Conservation (phyloP, 768 basidiomycete species). For the Phaeotremella skinneri region DNA sequence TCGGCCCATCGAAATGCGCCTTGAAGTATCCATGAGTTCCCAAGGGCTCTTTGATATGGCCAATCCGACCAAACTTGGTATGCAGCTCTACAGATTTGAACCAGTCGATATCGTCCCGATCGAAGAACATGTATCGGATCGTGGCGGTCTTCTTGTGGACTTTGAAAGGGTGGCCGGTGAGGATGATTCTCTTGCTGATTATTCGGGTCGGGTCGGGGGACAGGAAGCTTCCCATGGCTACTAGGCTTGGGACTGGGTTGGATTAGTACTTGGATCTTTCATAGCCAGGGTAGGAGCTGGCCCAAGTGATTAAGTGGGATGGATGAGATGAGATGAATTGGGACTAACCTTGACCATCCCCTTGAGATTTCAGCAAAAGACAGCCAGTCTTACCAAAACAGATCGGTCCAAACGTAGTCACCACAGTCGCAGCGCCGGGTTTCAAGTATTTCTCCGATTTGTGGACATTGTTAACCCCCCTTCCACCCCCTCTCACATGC, state of each 20-base stretch:
- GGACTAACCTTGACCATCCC: slow-evolving; percentile 63
- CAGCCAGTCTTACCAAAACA: slow-evolving; percentile 82
- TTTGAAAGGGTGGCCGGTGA: slow-evolving; percentile 95
- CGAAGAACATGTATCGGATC: slow-evolving; percentile 98
- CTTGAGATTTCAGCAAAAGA: slow-evolving; percentile 68
- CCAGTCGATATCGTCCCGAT: slow-evolving; percentile 82
- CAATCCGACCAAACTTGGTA: slow-evolving; percentile 84
- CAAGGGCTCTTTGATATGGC: slow-evolving; percentile 79
- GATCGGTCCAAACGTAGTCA: slow-evolving; percentile 84
- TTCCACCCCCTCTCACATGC: slow-evolving; percentile 79
- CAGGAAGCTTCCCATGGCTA: slow-evolving; percentile 84
- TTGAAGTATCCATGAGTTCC: slow-evolving; percentile 99
- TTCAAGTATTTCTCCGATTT: slow-evolving; percentile 89
- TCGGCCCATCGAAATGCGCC: slow-evolving; percentile 87
- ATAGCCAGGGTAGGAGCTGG: slow-evolving; percentile 1
- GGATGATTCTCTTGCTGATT: slow-evolving; percentile 86
- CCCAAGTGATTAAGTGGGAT: slow-evolving; percentile 17
- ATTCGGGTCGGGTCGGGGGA: slow-evolving; percentile 87
- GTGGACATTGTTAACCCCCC: slow-evolving; percentile 93
- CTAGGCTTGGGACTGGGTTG: slow-evolving; percentile 59
- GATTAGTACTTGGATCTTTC: slow-evolving; percentile 8
- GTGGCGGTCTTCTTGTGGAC: slow-evolving; percentile 97
- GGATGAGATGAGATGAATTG: slow-evolving; percentile 2
- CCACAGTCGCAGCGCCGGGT: slow-evolving; percentile 69
- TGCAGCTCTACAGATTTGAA: slow-evolving; percentile 90